A percentile compares a stretch with the other conserved stretches of the same genome.
Conservation (phyloP, 768 basidiomycete genomes). For the Tricholoma matsutake region DNA sequence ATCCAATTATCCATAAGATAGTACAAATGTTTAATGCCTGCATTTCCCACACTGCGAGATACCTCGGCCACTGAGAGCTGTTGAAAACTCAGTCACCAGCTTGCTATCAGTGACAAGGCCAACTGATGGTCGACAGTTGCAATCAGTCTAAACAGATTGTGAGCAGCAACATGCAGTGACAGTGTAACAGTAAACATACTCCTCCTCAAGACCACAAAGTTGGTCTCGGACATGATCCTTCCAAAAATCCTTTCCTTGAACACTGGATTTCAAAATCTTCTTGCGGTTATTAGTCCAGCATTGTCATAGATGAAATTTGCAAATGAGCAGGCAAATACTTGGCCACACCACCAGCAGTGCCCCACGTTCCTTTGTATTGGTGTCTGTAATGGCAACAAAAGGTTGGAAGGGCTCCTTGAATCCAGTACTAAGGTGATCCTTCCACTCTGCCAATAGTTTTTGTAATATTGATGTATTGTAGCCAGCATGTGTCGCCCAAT, state of each 20-base stretch:
- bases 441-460: neutral
- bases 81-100: too few relatives aligned
- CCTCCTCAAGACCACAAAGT: neutral
- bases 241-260: too few relatives aligned
- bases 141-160: too few relatives aligned
- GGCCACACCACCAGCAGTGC: neutral
- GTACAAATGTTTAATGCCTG: neutral
- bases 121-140: too few relatives aligned
- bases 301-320: neutral
- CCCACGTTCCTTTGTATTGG: neutral
- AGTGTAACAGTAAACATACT: neutral
- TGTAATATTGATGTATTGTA: neutral
- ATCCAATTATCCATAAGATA: neutral
- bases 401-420: too few relatives aligned
- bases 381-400: neutral
- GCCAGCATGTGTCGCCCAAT: neutral
- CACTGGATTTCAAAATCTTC: neutral
- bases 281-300: neutral
- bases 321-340: neutral
- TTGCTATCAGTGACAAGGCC: too few relatives aligned
- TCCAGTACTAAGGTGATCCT: neutral
- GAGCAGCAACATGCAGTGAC: too few relatives aligned
- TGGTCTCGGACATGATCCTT: neutral
- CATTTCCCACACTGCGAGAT: neutral
- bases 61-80: too few relatives aligned